phyloP scores from a whole-genome alignment of 495 filamentous ascomycete species.

The Cercophora newfieldiana region DNA sequence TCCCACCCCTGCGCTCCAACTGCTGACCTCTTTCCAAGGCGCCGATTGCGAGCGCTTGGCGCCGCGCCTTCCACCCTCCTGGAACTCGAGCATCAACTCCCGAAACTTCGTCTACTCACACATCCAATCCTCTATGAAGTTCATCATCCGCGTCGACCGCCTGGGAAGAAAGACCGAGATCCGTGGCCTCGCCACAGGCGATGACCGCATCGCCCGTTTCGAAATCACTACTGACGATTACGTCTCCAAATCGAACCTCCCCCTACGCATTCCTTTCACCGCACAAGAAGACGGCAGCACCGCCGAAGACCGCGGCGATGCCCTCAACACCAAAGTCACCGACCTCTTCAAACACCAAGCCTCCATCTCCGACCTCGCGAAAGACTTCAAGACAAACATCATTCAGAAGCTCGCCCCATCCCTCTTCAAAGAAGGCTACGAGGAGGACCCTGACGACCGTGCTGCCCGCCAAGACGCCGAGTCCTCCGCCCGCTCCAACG shows the following conservation, averaged over 20 bases:
- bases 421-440: slow-evolving; percentile 73
- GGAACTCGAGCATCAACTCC: slow-evolving; percentile 67
- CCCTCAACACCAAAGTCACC: slow-evolving; percentile 50
- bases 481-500: slow-evolving; percentile 32
- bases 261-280: slow-evolving; percentile 46
- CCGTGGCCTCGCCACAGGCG: slow-evolving; percentile 72
- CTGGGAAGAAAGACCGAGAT: slow-evolving; percentile 82
- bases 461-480: slow-evolving; percentile 33
- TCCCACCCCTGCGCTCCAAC: background rate
- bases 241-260: slow-evolving; percentile 54
- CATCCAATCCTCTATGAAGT: slow-evolving; percentile 83
- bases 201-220: slow-evolving; percentile 77
- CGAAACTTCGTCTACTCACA: slow-evolving; percentile 88
- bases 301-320: slow-evolving; percentile 42
- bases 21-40: slow-evolving; percentile 27
- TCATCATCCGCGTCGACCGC: slow-evolving; percentile 76
- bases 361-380: slow-evolving; percentile 66
- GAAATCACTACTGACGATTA: slow-evolving; percentile 77
- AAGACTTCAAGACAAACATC: slow-evolving; percentile 69
- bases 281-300: slow-evolving; percentile 26
- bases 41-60: slow-evolving; percentile 43
- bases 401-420: slow-evolving; percentile 78
- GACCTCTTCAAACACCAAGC: slow-evolving; percentile 72
- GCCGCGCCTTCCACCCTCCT: slow-evolving; percentile 69
- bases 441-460: slow-evolving; percentile 50